These are phyloP conservation scores for Sugiyamaella valdiviana DNA, from an alignment of 805 yeast species.

Conservation along the genomic window DNA sequence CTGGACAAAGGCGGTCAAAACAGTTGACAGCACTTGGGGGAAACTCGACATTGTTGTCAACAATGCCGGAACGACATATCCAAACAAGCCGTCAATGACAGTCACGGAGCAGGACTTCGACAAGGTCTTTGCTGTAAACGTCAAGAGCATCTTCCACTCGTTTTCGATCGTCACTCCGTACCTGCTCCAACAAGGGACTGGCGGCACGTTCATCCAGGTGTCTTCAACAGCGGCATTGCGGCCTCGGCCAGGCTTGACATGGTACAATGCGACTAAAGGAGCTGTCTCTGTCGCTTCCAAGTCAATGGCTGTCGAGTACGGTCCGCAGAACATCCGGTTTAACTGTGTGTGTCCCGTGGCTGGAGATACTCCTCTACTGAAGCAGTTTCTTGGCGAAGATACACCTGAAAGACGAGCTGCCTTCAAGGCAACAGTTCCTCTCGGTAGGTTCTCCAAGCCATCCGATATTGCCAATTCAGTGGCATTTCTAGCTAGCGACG, in stretches of 20 bases:
- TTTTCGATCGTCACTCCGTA: constrained; percentile 30
- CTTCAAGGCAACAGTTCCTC: constrained; percentile 28
- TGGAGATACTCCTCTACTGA: constrained; percentile 38
- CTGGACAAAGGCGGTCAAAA: constrained; percentile 26
- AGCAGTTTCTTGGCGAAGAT: constrained; percentile 26
- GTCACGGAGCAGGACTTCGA: constrained; percentile 26
- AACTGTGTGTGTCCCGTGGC: constrained; percentile 39
- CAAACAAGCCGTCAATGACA: constrained; percentile 26
- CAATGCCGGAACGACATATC: constrained; percentile 33
- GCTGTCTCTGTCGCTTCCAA: constrained; percentile 37
- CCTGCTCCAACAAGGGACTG: constrained; percentile 18
- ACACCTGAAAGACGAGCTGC: constrained; percentile 27
- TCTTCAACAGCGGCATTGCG: constrained; percentile 34
- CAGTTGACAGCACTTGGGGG: constrained; percentile 27
- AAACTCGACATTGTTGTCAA: constrained; percentile 33
- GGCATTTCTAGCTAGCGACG: constrained; percentile 34
- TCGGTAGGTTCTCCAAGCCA: constrained; percentile 34
- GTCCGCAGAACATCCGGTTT: constrained; percentile 34
- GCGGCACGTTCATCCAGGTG: constrained; percentile 38
- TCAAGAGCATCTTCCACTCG: constrained; percentile 16
- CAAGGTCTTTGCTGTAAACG: constrained; percentile 26
- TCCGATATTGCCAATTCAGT: constrained; percentile 35
- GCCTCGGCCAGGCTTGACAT: constrained; percentile 31
- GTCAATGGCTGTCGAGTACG: constrained; percentile 36
- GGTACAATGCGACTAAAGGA: constrained; percentile 35